Base-by-base conservation (phyloP, 305 asterid genomes). In the Stenogyne calaminthoides region DNA sequence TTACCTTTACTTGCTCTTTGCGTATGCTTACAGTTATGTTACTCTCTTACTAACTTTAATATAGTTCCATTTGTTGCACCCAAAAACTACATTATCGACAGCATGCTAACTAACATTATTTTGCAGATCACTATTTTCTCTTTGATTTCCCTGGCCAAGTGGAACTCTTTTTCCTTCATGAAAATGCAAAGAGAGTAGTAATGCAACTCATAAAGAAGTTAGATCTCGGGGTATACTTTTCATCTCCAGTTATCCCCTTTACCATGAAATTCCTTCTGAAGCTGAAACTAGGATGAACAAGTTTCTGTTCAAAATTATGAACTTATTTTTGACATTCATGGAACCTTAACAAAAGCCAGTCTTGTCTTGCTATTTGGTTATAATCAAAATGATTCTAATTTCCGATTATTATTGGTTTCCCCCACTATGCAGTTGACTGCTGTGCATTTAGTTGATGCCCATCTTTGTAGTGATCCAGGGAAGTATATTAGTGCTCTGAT, bases 61-160 rank as follows among this genome's bases (percentile, higher is more conserved):
- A 7, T 44, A 18, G 46, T 52, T 69, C 20, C 44, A 49, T 64
- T 47, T 27, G 14, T 57, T 65, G 44, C 44, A 10, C 18, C 46
- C 7, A 1, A 27, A 42, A 22, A 20, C 19, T 66, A 19, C 37
- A 29, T 51, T 16, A 18, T 39, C 34, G 29, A 57, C 15, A 46
- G 65, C 25, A 67, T 46, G 61, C 77, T 18, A 49, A 16, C 49
- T 57, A 36, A 56, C 58, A 10, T 76, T 61, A 36, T 74, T 75
- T 64, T 82, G 91, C 98, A 95, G 99, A 90, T 80, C 96, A 90
- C 82, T 95, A 95, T 85, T 82, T 95, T 70, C 96, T 95, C 69
- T 95, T 95, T 76, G 99, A 95, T 86, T 90, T 95, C 76, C 98
- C 99, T 61, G 98, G 98, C 67, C 99, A 95, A 86, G 99, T 95